Evolutionary conservation across 805 yeast genomes (phyloP).

Genomic region (Wickerhamiella sergipiensis): DNA sequence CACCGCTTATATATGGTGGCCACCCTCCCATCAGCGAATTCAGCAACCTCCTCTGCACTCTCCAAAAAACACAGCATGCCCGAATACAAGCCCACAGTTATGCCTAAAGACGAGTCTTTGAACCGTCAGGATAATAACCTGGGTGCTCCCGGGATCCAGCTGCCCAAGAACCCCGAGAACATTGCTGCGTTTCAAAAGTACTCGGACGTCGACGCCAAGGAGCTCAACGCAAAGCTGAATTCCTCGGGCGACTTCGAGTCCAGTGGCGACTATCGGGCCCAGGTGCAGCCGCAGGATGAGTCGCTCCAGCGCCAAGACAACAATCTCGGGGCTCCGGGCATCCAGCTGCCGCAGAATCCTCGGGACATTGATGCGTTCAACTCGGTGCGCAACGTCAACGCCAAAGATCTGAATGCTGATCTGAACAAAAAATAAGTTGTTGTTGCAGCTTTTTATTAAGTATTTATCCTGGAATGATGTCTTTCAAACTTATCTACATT

Average conservation of each 20-base stretch:
- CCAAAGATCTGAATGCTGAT: conserved; percentile 36
- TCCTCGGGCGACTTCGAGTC: not conserved
- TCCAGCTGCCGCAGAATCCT: conserved; percentile 46
- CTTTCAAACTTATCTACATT: conserved; percentile 19
- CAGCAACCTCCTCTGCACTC: not conserved
- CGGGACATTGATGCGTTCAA: conserved; percentile 48
- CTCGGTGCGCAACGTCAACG: conserved; percentile 40
- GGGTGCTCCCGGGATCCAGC: conserved; percentile 63
- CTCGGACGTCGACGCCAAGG: conserved; percentile 41
- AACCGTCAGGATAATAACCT: conserved; percentile 5
- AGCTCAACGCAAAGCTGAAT: conserved; percentile 31
- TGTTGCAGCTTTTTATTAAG: not conserved
- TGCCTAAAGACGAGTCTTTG: conserved; percentile 21
- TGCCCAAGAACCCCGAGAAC: conserved; percentile 50
- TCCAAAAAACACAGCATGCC: not conserved
- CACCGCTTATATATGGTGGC: not conserved
- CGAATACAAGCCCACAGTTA: conserved; percentile 21
- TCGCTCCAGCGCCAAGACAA: conserved; percentile 3
- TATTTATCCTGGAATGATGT: conserved; percentile 7
- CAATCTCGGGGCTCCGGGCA: conserved; percentile 53
- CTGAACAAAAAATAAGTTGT: not conserved
- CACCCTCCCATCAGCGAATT: not conserved
- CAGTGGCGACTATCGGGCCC: conserved; percentile 14
- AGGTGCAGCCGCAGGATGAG: conserved; percentile 24
- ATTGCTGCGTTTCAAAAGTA: conserved; percentile 52